These are phyloP conservation scores for Kernera saxatilis DNA, from an alignment of 345 rosid genomes.

Conservation along the genomic window DNA sequence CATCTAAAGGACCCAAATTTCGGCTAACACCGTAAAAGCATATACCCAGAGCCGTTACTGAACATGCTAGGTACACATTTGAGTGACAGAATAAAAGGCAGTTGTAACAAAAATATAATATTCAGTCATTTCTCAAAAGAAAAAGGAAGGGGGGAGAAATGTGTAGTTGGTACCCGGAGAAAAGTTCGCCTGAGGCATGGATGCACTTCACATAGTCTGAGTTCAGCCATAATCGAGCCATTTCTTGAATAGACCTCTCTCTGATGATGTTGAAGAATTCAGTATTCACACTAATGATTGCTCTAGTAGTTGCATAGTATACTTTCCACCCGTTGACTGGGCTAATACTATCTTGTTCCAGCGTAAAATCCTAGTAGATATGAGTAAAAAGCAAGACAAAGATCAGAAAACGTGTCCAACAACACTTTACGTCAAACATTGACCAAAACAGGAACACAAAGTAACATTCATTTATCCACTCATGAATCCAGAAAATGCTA, in stretches of 20 bases:
- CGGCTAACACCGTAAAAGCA: not conserved
- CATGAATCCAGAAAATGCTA: not conserved
- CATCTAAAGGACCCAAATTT: not conserved
- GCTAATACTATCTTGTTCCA: slow-evolving; percentile 75
- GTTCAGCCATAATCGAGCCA: slow-evolving; percentile 81
- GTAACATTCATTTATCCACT: not conserved
- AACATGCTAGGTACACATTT: not conserved
- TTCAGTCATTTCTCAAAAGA: not conserved
- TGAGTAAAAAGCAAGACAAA: not conserved
- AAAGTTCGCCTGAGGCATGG: slow-evolving; percentile 76
- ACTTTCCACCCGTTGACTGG: slow-evolving; percentile 97
- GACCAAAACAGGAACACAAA: not conserved
- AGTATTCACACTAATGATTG: slow-evolving; percentile 69
- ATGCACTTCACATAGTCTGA: slow-evolving; percentile 92
- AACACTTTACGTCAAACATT: not conserved
- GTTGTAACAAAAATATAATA: not conserved
- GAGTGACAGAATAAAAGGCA: not conserved
- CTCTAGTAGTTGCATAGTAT: slow-evolving; percentile 94
- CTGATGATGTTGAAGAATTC: slow-evolving; percentile 80
- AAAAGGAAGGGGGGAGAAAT: not conserved
- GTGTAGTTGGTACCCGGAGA: slow-evolving; percentile 66
- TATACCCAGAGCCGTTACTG: not conserved
- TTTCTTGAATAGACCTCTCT: slow-evolving; percentile 65
- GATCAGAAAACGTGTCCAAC: not conserved
- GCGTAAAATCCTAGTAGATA: slow-evolving; percentile 70